Conservation (phyloP, 2,329 filamentous ascomycete genomes). For the Venturia pyrina region DNA sequence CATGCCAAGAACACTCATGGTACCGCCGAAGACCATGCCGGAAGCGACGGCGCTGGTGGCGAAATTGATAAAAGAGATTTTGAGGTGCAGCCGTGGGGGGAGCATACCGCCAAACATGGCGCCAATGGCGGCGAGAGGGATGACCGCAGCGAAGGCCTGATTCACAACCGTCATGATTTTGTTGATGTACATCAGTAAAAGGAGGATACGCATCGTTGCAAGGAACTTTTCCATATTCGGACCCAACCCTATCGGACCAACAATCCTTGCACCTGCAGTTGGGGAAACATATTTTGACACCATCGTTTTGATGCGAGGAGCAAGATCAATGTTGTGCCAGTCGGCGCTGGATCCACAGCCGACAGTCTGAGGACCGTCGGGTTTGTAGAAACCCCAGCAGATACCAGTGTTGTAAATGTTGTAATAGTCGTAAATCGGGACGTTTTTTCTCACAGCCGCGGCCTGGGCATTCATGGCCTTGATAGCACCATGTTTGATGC, state of each 20-base stretch:
- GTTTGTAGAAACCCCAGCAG: constrained; percentile 3
- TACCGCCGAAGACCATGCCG: background rate
- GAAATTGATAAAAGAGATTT: constrained; percentile 1
- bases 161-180: background rate
- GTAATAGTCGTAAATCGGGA: constrained; percentile 1
- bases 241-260: background rate
- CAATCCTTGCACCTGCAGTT: background rate
- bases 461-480: background rate
- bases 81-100: background rate
- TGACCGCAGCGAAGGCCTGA: background rate
- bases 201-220: background rate
- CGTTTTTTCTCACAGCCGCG: background rate
- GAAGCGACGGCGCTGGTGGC: background rate
- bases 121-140: background rate
- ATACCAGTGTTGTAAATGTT: background rate
- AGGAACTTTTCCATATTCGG: background rate
- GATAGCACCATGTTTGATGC: background rate
- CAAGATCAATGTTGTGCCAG: background rate
- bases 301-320: background rate
- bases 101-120: background rate
- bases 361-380: background rate
- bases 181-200: background rate
- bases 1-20: background rate
- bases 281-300: background rate
- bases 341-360: constrained; percentile 1